These are phyloP conservation scores for Glycyrrhiza uralensis DNA, from an alignment of 306 rosid genomes.

Conservation along the genomic window DNA sequence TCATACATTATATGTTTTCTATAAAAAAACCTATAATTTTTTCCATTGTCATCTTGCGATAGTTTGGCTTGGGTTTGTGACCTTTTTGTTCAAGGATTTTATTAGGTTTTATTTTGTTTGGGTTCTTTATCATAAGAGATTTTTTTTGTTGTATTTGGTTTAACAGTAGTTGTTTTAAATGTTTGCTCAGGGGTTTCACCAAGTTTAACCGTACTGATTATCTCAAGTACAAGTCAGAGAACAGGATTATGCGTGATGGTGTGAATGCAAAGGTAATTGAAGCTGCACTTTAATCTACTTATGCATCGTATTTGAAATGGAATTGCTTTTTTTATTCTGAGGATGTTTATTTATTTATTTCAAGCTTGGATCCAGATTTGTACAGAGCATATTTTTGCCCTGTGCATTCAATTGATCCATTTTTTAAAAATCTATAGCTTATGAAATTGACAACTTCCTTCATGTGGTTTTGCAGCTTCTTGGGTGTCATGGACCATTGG, in stretches of 20 bases:
- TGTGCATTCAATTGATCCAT: not conserved
- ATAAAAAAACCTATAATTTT: not conserved
- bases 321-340: not conserved
- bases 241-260: slow-evolving; percentile 56
- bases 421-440: not conserved
- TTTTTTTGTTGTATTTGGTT: not conserved
- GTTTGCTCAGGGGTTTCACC: slow-evolving; percentile 66
- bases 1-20: not conserved
- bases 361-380: not conserved
- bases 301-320: not conserved
- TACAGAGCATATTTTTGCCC: not conserved
- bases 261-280: slow-evolving; percentile 73
- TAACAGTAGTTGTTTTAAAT: not conserved
- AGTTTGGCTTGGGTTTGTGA: not conserved
- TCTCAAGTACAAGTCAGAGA: slow-evolving; percentile 53
- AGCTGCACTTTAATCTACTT: not conserved
- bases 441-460: not conserved
- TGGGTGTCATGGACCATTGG: slow-evolving; percentile 74
- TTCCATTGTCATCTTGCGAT: not conserved
- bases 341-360: not conserved
- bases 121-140: not conserved
- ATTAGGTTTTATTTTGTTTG: not conserved
- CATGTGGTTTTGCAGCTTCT: slow-evolving; percentile 55
- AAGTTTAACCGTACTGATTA: slow-evolving; percentile 62
- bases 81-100: not conserved